Base-by-base conservation (phyloP, 768 basidiomycete species). In the Termitomyces sp. region DNA sequence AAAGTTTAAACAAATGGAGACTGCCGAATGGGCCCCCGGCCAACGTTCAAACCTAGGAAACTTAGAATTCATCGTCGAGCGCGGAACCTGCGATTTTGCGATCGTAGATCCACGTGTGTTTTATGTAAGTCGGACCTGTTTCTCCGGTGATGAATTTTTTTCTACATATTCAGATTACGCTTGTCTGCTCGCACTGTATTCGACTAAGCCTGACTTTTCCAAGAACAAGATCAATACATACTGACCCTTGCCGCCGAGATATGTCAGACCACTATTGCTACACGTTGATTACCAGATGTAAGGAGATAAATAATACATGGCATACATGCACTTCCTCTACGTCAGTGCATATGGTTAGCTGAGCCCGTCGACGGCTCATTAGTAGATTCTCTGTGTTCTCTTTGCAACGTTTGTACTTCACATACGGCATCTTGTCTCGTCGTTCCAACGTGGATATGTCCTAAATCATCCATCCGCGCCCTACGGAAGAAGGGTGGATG, bases 401-500 rank as follows among this genome's bases (percentile, higher is more conserved):
- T 45, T 57, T 54, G 57, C 10, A 38, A 30, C 2, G 20, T 28
- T 54, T n/a, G 46, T 7, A 28, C 18, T 38, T 47, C 45, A 5
- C 24, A 38, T 28, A 32, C 18, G 6, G 20, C 18, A 30, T 55
- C 50, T 13, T 43, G 43, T 44, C 30, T 52, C 58, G 18, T 47
- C 3, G 6, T n/a, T 5, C 53, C 58, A 28, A 38, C 43, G 35
- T 59, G 66, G 26, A 77, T 66, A 32, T 70, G 68, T 0, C 75
- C 78, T 22, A 68, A 65, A 24, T 78, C 76, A 58, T 78, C 76
- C 76, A 79, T 76, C 2, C 73, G 75, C 13, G 74, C 68, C 22
- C 78, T 79, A n/a, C 14, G 12, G 48, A 1, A 46, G 26, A 35
- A 30, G 20, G 35, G 38, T 49, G 16, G 22, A 54, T 55, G 53